Evolutionary conservation across 768 basidiomycete species (phyloP).

Genomic region (Psilocybe subaeruginosa): DNA sequence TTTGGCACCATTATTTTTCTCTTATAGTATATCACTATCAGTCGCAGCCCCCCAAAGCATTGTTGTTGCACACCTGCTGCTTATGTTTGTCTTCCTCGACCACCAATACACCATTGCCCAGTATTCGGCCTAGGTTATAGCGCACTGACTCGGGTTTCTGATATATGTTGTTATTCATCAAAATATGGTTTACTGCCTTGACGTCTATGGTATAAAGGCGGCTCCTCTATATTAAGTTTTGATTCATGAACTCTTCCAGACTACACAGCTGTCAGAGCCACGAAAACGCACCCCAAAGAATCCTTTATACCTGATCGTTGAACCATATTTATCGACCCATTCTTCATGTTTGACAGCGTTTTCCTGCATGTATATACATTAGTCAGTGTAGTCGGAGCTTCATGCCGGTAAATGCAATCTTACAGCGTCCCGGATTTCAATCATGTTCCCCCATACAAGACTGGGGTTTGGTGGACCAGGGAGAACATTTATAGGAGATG

Average conservation of each 20-base stretch:
- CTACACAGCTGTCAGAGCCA: too few relatives aligned
- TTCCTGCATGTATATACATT: conserved; percentile 27
- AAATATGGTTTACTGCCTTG: conserved; percentile 64
- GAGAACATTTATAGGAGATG: conserved; percentile 48
- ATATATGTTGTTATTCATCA: conserved; percentile 57
- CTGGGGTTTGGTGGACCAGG: conserved; percentile 52
- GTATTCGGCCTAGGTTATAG: conserved; percentile 38
- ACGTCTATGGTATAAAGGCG: conserved; percentile 62
- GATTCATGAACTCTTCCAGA: background rate
- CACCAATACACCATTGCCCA: conserved; percentile 53
- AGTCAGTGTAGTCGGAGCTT: background rate
- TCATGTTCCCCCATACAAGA: conserved; percentile 51
- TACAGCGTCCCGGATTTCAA: conserved; percentile 45
- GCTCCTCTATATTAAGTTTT: conserved; percentile 23
- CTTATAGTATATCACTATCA: conserved; percentile 21
- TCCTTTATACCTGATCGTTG: conserved; percentile 44
- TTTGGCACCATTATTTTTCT: conserved; percentile 44
- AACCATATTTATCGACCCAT: conserved; percentile 53
- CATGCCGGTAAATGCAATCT: conserved; percentile 3
- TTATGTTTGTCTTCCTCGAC: conserved; percentile 51
- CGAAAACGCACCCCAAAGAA: conserved; percentile 43
- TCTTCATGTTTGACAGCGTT: conserved; percentile 41
- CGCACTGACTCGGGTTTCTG: conserved; percentile 53
- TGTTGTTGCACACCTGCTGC: conserved; percentile 36
- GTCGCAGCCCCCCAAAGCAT: background rate